These are phyloP conservation scores for Salvia sclarea DNA, from an alignment of 305 asterid species.

Conservation along the genomic window DNA sequence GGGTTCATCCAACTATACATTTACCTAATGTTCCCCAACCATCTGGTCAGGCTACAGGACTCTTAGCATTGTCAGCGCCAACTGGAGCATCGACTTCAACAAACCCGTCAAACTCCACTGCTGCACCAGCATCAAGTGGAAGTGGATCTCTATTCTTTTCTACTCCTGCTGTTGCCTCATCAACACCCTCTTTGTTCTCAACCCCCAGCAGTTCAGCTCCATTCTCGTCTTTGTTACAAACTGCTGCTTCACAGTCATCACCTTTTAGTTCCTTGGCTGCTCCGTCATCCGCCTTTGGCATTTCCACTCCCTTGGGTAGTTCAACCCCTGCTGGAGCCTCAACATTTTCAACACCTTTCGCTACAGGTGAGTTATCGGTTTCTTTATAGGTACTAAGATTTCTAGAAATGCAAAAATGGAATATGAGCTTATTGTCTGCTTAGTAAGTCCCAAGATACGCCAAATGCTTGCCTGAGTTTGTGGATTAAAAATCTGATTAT, in stretches of 20 bases:
- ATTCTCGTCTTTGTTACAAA: slow-evolving; percentile 53
- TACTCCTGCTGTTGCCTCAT: slow-evolving; percentile 62
- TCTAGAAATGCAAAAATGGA: neutral
- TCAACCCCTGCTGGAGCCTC: slow-evolving; percentile 75
- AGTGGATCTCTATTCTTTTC: slow-evolving; percentile 65
- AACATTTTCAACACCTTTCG: slow-evolving; percentile 65
- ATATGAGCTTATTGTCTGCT: slow-evolving; percentile 2
- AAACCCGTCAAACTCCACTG: slow-evolving; percentile 37
- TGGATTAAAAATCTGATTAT: neutral
- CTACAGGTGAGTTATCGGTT: slow-evolving; percentile 53
- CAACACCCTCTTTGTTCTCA: slow-evolving; percentile 69
- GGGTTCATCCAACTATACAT: slow-evolving; percentile 92
- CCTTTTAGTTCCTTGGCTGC: slow-evolving; percentile 60
- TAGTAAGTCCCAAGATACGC: neutral
- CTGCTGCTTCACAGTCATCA: slow-evolving; percentile 70
- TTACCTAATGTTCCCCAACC: slow-evolving; percentile 70
- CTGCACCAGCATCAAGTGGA: slow-evolving; percentile 57
- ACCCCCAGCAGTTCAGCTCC: slow-evolving; percentile 72
- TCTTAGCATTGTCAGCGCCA: slow-evolving; percentile 52
- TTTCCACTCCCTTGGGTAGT: slow-evolving; percentile 55
- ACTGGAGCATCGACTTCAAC: slow-evolving; percentile 57
- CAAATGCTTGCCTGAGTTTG: slow-evolving; percentile 7
- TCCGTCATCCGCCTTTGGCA: slow-evolving; percentile 53
- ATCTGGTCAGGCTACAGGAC: slow-evolving; percentile 56
- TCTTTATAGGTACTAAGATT: slow-evolving; percentile 16